Base-by-base conservation (phyloP, 2,329 filamentous ascomycete species). In the Erysiphe neolycopersici region DNA sequence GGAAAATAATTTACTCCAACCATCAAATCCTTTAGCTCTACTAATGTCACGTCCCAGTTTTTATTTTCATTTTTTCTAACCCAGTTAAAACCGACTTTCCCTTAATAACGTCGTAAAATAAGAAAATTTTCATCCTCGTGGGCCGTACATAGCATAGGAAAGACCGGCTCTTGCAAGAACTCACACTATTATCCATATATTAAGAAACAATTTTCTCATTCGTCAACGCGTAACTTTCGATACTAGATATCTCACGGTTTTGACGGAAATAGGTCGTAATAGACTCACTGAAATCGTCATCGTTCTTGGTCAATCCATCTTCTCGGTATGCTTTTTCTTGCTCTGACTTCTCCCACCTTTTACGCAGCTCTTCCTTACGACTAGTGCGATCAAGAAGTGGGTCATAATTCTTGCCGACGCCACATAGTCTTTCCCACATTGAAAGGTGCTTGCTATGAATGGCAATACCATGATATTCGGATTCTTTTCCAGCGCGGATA, bases 381-480 rank as follows among this genome's bases (percentile, higher is more conserved):
- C 76, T 68, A 63, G 79, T 71, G 63, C 79, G 82, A 65, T 95
- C 87, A 42, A 76, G 64, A 48, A 81, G 75, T 8, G 84, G 73
- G 59, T 94, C 66, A 64, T 94, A 95, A 57, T 70, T 59, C 66
- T 89, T 91, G 59, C 77, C 74, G 16, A 79, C 69, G 43, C 83
- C 84, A 44, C 71, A n/a, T 10, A 44, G 68, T 48, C 82, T 76
- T 68, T 95, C 87, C 79, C 82, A 95, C 43, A 85, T 59, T 6
- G 79, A 87, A 49, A 95, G 64, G 57, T 95, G 87, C 59, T 79
- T 72, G 41, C 82, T 78, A 66, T 95, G 84, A 47, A 95, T 75
- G 47, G 87, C 87, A 44, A 93, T 76, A 51, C 87, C 87, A 62
- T 93, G 85, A 65, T 95, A 95, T 41, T 94, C 82, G 29, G 73